These are phyloP conservation scores for Stentor coeruleus DNA, from an alignment of 73 alveolate genomes.

Conservation along the genomic window DNA sequence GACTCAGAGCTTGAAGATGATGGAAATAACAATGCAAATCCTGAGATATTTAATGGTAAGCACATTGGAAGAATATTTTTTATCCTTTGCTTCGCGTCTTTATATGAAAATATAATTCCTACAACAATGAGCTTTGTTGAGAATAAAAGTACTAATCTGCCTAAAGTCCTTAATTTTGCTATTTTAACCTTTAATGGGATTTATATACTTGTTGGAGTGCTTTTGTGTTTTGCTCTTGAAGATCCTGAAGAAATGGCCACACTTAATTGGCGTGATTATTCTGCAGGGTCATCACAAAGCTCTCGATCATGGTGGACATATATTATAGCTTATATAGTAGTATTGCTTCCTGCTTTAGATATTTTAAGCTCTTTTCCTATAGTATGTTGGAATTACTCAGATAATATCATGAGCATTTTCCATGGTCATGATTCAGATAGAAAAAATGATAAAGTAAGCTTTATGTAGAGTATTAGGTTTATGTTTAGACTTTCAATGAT, in stretches of 20 bases:
- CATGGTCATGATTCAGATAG: not conserved
- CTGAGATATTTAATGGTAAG: not conserved
- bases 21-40: not conserved
- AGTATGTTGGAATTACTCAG: not conserved
- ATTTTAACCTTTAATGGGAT: not conserved
- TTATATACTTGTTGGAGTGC: not conserved
- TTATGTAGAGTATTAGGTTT: not conserved
- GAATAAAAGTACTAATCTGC: not conserved
- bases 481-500: not conserved
- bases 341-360: constrained; percentile 17
- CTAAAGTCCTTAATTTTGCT: not conserved
- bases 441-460: not conserved
- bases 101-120: not conserved
- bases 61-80: not conserved
- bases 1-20: constrained; percentile 3
- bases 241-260: not conserved
- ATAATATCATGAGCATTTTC: not conserved
- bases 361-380: not conserved
- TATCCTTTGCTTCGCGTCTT: not conserved
- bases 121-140: not conserved
- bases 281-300: not conserved
- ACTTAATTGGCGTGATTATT: constrained; percentile 5
- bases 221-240: not conserved
- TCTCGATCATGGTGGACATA: constrained; percentile 23
- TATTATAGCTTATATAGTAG: constrained; percentile 4